Percentiles rank a stretch among this genome's conserved stretches.
Conservation (phyloP, 345 rosid genomes). For the Aethionema arabicum region DNA sequence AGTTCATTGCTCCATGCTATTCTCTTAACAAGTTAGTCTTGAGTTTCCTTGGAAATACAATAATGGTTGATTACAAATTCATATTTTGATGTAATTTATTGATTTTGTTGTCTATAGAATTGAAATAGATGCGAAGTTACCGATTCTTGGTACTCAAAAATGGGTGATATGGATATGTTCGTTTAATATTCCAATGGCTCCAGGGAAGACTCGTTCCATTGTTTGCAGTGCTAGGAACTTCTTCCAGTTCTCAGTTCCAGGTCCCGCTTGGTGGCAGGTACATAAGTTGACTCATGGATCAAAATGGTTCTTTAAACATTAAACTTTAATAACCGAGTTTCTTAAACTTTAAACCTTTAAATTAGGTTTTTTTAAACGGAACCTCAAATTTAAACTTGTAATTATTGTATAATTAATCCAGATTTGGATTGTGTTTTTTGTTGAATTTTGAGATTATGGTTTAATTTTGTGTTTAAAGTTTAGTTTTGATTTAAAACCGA, state of each 20-base stretch:
- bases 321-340: too few relatives aligned
- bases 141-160: slow-evolving; percentile 74
- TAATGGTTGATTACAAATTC: neutral
- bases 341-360: too few relatives aligned
- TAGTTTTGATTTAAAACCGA: too few relatives aligned
- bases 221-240: slow-evolving; percentile 97
- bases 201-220: slow-evolving; percentile 93
- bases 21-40: slow-evolving; percentile 68
- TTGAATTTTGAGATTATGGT: too few relatives aligned
- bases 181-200: slow-evolving; percentile 94
- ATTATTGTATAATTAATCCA: neutral
- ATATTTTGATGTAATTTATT: neutral
- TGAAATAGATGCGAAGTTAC: slow-evolving; percentile 88
- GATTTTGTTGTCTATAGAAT: slow-evolving; percentile 43
- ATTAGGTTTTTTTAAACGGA: neutral
- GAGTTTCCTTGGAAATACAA: neutral
- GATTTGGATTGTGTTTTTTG: too few relatives aligned
- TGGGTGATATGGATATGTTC: slow-evolving; percentile 98
- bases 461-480: too few relatives aligned
- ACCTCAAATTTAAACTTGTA: neutral
- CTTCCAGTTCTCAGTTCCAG: slow-evolving; percentile 91
- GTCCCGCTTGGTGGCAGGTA: slow-evolving; percentile 99
- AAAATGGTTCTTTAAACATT: too few relatives aligned
- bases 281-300: neutral
- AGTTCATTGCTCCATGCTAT: slow-evolving; percentile 92